These are phyloP conservation scores for Tulasnella sp. DNA, from an alignment of 768 basidiomycete genomes.

Conservation along the genomic window DNA sequence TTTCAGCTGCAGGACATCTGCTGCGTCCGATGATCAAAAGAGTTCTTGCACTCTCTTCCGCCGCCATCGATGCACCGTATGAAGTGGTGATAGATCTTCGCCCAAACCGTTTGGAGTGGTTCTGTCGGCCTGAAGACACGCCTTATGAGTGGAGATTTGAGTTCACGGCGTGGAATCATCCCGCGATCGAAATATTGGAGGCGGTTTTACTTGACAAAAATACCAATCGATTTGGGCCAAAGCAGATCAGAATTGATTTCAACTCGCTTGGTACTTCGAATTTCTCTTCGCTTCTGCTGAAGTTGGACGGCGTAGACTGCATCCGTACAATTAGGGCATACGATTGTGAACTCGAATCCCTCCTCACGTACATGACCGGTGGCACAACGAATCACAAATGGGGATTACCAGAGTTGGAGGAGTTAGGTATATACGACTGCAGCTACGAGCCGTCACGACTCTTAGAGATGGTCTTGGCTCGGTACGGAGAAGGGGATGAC, in stretches of 20 bases:
- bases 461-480: neutral
- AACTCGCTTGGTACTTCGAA: neutral
- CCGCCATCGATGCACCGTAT: neutral
- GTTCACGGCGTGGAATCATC: neutral
- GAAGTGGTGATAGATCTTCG: no score
- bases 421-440: neutral
- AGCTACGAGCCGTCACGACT: neutral
- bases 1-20: neutral
- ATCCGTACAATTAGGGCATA: neutral
- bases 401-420: neutral
- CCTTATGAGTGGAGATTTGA: no score
- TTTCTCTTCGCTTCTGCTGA: neutral
- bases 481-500: neutral
- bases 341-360: neutral
- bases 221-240: neutral
- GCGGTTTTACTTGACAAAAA: neutral
- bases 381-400: neutral
- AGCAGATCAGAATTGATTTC: neutral
- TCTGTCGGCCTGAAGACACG: no score
- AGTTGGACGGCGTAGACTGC: neutral
- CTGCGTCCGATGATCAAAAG: neutral
- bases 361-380: neutral
- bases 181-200: neutral
- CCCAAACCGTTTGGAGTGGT: no score
- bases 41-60: neutral